Conservation (phyloP, 2,329 filamentous ascomycete genomes). For the Cytospora piceae region DNA sequence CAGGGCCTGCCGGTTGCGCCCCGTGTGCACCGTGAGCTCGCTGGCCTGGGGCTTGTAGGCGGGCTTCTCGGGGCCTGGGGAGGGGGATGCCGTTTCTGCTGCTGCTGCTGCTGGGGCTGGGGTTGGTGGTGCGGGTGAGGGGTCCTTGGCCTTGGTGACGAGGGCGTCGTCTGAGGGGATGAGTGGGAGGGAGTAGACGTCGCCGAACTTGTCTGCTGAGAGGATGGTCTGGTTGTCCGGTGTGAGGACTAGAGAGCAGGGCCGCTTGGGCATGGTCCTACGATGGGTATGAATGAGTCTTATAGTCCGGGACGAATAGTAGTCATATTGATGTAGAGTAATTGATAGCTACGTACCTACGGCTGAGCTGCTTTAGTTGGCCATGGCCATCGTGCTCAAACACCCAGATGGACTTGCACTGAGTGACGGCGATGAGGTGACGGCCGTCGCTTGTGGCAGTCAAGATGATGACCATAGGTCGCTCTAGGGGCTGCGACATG, state of each 20-base stretch:
- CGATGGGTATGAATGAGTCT: slow-evolving; percentile 36
- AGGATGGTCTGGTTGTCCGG: slow-evolving; percentile 74
- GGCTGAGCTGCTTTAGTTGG: slow-evolving; percentile 67
- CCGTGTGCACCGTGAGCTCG: slow-evolving; percentile 65
- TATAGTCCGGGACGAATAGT: background rate
- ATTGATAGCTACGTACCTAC: slow-evolving; percentile 58
- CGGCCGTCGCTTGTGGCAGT: slow-evolving; percentile 64
- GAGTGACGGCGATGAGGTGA: slow-evolving; percentile 78
- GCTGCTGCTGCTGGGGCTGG: slow-evolving; percentile 34
- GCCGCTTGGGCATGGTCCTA: slow-evolving; percentile 87
- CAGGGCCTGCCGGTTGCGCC: slow-evolving; percentile 64
- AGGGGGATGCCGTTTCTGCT: slow-evolving; percentile 30
- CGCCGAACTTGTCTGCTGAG: slow-evolving; percentile 92
- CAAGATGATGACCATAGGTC: slow-evolving; percentile 66
- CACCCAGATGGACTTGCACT: slow-evolving; percentile 89
- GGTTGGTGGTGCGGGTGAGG: slow-evolving; percentile 36
- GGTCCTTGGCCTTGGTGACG: slow-evolving; percentile 4
- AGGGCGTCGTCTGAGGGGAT: slow-evolving; percentile 42
- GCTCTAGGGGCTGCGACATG: slow-evolving; percentile 23
- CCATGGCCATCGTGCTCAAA: slow-evolving; percentile 69
- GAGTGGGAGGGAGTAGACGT: slow-evolving; percentile 88
- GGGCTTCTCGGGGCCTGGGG: slow-evolving; percentile 34
- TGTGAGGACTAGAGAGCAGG: slow-evolving; percentile 74
- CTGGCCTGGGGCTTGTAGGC: slow-evolving; percentile 57
- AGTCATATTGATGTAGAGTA: slow-evolving; percentile 9